Base-by-base conservation (phyloP, 1,139 yeast genomes). In the Blastobotrys illinoisensis region DNA sequence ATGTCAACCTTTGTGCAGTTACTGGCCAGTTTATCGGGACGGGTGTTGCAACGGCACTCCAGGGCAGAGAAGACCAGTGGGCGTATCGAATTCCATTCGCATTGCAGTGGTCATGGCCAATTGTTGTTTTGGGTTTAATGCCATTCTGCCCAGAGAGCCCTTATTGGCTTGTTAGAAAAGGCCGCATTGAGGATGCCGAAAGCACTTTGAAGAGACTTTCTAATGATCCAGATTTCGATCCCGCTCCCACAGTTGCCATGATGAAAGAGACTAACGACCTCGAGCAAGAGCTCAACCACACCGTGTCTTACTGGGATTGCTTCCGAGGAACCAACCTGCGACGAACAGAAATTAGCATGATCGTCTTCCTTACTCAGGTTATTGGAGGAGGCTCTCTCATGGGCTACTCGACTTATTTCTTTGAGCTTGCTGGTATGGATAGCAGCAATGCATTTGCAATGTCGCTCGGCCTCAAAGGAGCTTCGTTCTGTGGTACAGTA, bases 71-170 rank as follows among this genome's bases (percentile, higher is more conserved):
- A 2, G 59, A 62, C 49, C 58, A 66, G 16, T 61, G 69, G 65
- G 69, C 75, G 1, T 77, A 74, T 64, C 66, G 71, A 50, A 66
- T 78, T 43, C 82, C 83, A 1, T 79, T 74, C 64, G 82, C 80
- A 1, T 53, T 79, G 21, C 86, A 82, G 66, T 82, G 86, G 86
- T 64, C 76, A 7, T 82, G 86, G 86, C 85, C 85, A 1, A 58
- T 79, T 54, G 82, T 81, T 14, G 73, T 81, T 63, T 73, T 79
- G 48, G 62, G 68, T 49, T 82, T 80, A 58, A 73, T 79, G 69
- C 62, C 60, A 20, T 48, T 62, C 24, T 58, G 56, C 9, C 85
- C 85, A 44, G 85, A 81, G 62, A 74, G 83, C 23, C 85, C 85
- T 49, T 79, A 82, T 75, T 80, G 79, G 75, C 74, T 71, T 65